Evolutionary conservation across 2,329 filamentous ascomycete genomes (phyloP).

Genomic region (Ophiocordyceps camponoti-leonardi): DNA sequence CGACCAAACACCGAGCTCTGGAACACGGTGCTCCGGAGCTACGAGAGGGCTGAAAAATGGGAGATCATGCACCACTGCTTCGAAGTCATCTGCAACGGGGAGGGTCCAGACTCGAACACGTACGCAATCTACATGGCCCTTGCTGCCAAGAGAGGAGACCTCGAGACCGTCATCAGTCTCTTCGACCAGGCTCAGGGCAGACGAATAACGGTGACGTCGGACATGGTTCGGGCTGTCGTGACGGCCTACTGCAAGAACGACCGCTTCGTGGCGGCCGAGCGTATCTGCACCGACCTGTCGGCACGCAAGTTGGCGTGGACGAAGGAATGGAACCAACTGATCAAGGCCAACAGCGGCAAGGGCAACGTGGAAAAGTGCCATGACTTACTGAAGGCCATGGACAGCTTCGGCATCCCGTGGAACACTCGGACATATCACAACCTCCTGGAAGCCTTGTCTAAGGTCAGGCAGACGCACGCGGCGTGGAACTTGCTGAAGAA

Average conservation of each 20-base stretch:
- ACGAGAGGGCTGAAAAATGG: constrained; percentile 48
- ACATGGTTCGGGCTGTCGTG: constrained; percentile 49
- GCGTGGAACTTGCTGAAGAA: constrained; percentile 30
- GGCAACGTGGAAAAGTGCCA: constrained; percentile 34
- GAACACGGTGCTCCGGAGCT: constrained; percentile 62
- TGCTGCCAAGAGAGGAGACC: constrained; percentile 53
- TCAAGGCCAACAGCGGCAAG: constrained; percentile 50
- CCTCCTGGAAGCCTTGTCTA: constrained; percentile 29
- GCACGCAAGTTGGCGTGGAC: constrained; percentile 32
- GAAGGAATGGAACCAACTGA: constrained; percentile 61
- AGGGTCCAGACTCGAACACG: constrained; percentile 42
- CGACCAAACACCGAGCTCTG: constrained; percentile 44
- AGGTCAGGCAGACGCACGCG: constrained; percentile 29
- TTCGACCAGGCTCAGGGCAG: constrained; percentile 43
- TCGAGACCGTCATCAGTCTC: constrained; percentile 49
- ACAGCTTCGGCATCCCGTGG: constrained; percentile 25
- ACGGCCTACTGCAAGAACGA: constrained; percentile 40
- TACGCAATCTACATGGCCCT: constrained; percentile 62
- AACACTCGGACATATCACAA: constrained; percentile 31
- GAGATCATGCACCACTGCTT: constrained; percentile 49
- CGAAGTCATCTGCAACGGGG: constrained; percentile 31
- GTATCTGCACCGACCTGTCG: constrained; percentile 30
- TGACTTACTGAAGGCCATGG: constrained; percentile 31
- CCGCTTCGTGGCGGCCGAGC: constrained; percentile 17
- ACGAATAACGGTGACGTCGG: constrained; percentile 29